Percentiles rank a stretch among this genome's conserved stretches.
These are phyloP conservation scores for Fusarium piperis DNA, from an alignment of 2,329 filamentous ascomycete genomes.

Conservation along the genomic window DNA sequence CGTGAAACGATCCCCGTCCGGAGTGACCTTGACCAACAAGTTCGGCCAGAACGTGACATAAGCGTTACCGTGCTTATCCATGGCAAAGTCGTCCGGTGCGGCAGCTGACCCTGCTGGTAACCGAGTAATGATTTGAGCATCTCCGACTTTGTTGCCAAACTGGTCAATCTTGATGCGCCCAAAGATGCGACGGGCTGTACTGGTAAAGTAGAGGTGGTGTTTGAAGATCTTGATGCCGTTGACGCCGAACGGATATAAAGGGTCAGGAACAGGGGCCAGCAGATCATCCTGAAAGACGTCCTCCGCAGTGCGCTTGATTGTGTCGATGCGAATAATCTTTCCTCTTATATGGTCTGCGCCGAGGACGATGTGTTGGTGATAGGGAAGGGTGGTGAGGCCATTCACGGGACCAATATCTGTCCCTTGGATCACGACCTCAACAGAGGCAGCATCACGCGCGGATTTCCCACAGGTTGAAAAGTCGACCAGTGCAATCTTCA, in stretches of 20 bases:
- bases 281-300: neutral
- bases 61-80: neutral
- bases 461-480: neutral
- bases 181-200: neutral
- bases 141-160: neutral
- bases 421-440: neutral
- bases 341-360: constrained; percentile 6
- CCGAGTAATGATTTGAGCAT: neutral
- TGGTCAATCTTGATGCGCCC: neutral
- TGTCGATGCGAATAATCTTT: neutral
- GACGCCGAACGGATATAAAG: neutral
- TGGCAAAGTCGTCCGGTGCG: neutral
- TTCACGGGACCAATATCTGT: neutral
- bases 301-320: neutral
- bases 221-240: constrained; percentile 1
- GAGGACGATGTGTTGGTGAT: neutral
- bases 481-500: neutral
- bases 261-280: neutral
- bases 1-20: neutral
- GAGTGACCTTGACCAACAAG: neutral
- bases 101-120: neutral
- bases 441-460: neutral
- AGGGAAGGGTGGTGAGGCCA: neutral
- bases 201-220: constrained; percentile 8
- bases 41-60: constrained; percentile 1